phyloP scores from a whole-genome alignment of 208 protist genomes.

The Leishmania lainsoni region DNA sequence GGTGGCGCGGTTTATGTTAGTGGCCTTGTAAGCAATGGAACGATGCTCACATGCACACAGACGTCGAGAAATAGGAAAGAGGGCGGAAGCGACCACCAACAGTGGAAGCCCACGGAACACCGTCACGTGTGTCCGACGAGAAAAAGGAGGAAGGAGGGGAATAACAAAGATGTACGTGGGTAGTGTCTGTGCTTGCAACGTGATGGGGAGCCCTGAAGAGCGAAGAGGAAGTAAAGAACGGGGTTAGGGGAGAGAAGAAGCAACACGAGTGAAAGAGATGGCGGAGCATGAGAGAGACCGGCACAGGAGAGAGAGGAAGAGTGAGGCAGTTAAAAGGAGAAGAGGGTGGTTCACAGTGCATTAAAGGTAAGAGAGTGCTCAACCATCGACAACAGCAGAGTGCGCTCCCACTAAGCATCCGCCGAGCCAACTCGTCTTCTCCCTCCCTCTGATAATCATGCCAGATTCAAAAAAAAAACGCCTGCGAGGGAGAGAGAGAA shows the following conservation, averaged over 20 bases:
- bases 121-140: constrained; percentile 1
- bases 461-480: not conserved
- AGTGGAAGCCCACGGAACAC: not conserved
- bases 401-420: not conserved
- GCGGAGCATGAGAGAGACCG: not conserved
- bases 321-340: not conserved
- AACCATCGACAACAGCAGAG: not conserved
- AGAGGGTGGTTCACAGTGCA: not conserved
- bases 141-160: constrained; percentile 1
- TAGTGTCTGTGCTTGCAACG: not conserved
- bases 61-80: not conserved
- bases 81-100: not conserved
- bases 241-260: not conserved
- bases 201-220: not conserved
- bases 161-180: constrained; percentile 5
- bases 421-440: not conserved
- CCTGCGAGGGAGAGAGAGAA: not conserved
- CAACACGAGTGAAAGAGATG: not conserved
- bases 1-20: not conserved
- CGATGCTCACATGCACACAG: no score
- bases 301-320: not conserved
- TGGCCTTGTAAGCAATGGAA: not conserved
- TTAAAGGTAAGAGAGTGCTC: not conserved
- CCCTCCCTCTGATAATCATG: not conserved
- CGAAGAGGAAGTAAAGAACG: not conserved